phyloP scores from a whole-genome alignment of 169 alveolate species.

The Perkinsus chesapeaki region DNA sequence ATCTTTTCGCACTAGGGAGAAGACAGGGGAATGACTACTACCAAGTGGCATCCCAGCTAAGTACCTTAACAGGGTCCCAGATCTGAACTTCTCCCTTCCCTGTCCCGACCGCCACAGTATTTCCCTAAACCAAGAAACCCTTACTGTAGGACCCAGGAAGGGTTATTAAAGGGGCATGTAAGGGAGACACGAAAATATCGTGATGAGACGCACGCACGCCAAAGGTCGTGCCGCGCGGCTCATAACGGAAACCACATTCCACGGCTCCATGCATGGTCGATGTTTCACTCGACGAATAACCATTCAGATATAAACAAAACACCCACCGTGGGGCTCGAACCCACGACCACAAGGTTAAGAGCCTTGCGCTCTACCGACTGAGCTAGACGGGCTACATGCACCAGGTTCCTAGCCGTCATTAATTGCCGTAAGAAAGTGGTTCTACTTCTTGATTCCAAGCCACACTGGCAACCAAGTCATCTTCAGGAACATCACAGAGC shows the following conservation, averaged over 20 bases:
- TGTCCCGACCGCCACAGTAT: constrained; percentile 73
- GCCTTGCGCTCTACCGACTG: constrained; percentile 99
- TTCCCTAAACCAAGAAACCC: constrained; percentile 49
- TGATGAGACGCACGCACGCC: too few species aligned
- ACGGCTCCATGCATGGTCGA: not conserved
- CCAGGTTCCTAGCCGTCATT: too few species aligned
- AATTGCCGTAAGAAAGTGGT: not conserved
- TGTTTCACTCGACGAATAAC: not conserved
- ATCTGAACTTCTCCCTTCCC: constrained; percentile 70
- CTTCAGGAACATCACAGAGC: constrained; percentile 67
- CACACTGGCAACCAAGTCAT: constrained; percentile 72
- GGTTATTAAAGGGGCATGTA: too few species aligned
- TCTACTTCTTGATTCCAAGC: constrained; percentile 62
- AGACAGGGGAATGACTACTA: not conserved
- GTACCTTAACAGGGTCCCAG: constrained; percentile 39
- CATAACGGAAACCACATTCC: too few species aligned
- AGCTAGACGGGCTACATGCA: constrained; percentile 87
- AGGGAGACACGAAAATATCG: too few species aligned
- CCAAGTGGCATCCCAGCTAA: not conserved
- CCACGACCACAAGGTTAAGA: constrained; percentile 98
- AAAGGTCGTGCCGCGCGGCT: too few species aligned
- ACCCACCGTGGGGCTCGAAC: constrained; percentile 90
- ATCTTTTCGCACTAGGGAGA: constrained; percentile 5
- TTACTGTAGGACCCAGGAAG: not conserved
- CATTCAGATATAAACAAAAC: too few species aligned